Evolutionary conservation across 2,329 filamentous ascomycete species (phyloP).

Genomic region (Apiospora arundinis): DNA sequence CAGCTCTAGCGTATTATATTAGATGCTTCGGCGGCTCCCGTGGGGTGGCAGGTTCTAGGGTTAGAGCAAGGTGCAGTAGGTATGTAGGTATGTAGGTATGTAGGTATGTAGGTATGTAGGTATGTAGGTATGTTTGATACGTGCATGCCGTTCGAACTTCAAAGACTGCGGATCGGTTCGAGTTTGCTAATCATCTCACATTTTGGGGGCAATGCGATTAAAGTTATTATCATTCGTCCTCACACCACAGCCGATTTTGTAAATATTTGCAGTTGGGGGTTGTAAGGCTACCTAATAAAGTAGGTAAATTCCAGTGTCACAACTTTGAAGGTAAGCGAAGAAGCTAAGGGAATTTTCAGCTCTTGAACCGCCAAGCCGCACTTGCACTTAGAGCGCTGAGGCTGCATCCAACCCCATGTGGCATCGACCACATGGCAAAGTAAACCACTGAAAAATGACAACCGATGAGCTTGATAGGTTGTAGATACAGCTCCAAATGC

Average conservation of each 20-base stretch:
- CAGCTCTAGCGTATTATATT: neutral
- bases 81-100: too few species aligned
- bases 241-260: too few species aligned
- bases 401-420: neutral
- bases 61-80: too few species aligned
- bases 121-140: too few species aligned
- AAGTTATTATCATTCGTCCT: too few species aligned
- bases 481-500: neutral
- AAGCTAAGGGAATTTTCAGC: neutral
- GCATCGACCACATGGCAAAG: slow-evolving; percentile 5
- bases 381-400: neutral
- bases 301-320: too few species aligned
- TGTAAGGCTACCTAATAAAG: neutral
- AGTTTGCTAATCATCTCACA: neutral
- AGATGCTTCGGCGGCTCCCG: neutral
- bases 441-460: neutral
- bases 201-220: too few species aligned
- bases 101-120: too few species aligned
- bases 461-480: neutral
- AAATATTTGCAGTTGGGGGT: neutral
- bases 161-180: neutral
- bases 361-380: neutral
- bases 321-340: neutral
- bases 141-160: neutral
- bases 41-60: neutral